These are phyloP conservation scores for Chaetoceros tenuissimus DNA, from an alignment of 108 stramenopile genomes.

Conservation along the genomic window DNA sequence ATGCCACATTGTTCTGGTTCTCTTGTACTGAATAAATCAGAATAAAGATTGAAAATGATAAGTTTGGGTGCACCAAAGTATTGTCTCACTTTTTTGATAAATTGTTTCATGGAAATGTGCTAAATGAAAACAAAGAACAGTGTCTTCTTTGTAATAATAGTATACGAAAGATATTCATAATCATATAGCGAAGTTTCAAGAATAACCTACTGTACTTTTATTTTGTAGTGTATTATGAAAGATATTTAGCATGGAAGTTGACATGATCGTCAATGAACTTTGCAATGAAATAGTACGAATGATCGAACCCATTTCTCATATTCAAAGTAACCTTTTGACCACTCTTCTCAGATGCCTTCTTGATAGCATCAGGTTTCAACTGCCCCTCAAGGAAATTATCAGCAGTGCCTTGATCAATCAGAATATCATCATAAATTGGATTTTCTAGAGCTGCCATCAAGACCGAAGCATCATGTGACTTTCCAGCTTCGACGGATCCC, in stretches of 20 bases:
- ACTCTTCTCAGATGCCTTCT: slow-evolving; percentile 13
- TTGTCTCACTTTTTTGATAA: too few relatives aligned
- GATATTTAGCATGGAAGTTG: slow-evolving; percentile 58
- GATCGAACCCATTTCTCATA: slow-evolving; percentile 76
- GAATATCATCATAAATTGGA: slow-evolving; percentile 45
- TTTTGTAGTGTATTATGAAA: slow-evolving; percentile 9
- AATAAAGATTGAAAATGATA: too few relatives aligned
- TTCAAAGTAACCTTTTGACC: slow-evolving; percentile 50
- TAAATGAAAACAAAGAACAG: too few relatives aligned
- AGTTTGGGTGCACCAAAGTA: too few relatives aligned
- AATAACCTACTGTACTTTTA: too few relatives aligned
- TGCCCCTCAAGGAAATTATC: slow-evolving; percentile 59
- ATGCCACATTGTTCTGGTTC: too few relatives aligned
- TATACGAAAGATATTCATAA: too few relatives aligned
- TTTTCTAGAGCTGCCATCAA: slow-evolving; percentile 34
- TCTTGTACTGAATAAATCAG: too few relatives aligned
- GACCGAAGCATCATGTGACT: slow-evolving; percentile 82
- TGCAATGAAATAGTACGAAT: slow-evolving; percentile 88
- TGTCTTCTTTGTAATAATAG: too few relatives aligned
- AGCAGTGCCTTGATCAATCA: slow-evolving; percentile 69
- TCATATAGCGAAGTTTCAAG: too few relatives aligned
- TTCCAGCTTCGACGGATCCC: slow-evolving; percentile 71
- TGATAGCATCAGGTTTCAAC: slow-evolving; percentile 21
- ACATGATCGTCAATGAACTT: slow-evolving; percentile 84
- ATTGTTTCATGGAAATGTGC: too few relatives aligned